Evolutionary conservation across 345 rosid genomes (phyloP), one percentile per base, ranked within the genome.

Genomic region (Schrenkiella parvula): DNA sequence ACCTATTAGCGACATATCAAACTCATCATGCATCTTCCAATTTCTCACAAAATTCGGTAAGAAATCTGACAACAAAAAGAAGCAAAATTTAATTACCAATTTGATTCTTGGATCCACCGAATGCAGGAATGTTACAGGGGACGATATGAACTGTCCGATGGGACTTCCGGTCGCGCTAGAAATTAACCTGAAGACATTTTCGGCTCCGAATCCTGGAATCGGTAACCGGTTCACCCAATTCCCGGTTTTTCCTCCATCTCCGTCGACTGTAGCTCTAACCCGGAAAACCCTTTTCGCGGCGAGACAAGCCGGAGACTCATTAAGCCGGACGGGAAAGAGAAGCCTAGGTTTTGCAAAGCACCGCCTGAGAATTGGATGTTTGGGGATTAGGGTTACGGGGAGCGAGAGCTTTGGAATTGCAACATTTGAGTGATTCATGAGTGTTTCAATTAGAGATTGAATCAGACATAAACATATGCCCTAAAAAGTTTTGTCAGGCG

Each of bases 91-190:
- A 10, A 5, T 8, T 82, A 90, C 97, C 92, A 91, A 59, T 78
- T 93, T 93, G 79, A 89, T 85, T 46, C 95, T 84, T 2, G 97
- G 91, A 78, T 93, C 98, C 14, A 93, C 88, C 0, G 92, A 88
- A 52, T 91, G 98, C 65, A 93, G 65, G 73, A 89, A 88, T 8
- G 97, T 91, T 13, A 86, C 76, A 18, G 98, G 98, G 3, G 91
- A 82, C 42, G 95, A 84, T 34, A 93, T 85, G 79, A 86, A 90
- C 75, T 93, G 97, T 71, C 87, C 82, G 48, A 90, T 89, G 64
- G 97, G 97, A 83, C 97, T 86, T 28, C 96, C 90, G 5, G 92
- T 88, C 18, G 95, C 91, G 69, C 79, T 80, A 3, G 97, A 69
- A 43, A 93, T 89, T 82, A 86, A 75, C 52, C 92, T 74, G 73